These are phyloP conservation scores for Colletotrichum camelliae DNA, from an alignment of 2,329 filamentous ascomycete genomes.

Conservation along the genomic window DNA sequence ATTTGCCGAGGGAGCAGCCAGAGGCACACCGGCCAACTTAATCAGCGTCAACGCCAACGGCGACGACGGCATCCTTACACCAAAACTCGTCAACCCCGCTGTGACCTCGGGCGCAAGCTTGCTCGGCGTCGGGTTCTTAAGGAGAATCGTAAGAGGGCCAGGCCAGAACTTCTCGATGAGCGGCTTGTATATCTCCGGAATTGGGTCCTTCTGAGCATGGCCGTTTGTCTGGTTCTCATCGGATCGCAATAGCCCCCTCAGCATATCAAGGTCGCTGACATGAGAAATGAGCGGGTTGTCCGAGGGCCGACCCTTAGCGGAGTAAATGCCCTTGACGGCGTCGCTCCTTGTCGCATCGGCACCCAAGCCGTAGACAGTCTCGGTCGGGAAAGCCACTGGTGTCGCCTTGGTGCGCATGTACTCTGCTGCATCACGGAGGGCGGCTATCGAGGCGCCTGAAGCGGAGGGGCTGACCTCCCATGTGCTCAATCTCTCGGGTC, in stretches of 20 bases:
- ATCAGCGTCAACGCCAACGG: slow-evolving; percentile 89
- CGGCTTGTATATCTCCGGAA: slow-evolving; percentile 79
- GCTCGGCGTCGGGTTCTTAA: slow-evolving; percentile 75
- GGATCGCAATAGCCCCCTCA: slow-evolving; percentile 64
- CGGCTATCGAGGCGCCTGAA: slow-evolving; percentile 34
- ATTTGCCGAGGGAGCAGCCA: slow-evolving; percentile 94
- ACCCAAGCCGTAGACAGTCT: slow-evolving; percentile 97
- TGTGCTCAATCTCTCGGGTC: slow-evolving; percentile 39
- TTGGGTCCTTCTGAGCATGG: slow-evolving; percentile 36
- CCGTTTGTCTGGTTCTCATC: slow-evolving; percentile 18
- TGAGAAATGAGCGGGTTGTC: slow-evolving; percentile 98
- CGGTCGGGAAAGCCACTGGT: slow-evolving; percentile 94
- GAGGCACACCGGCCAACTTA: slow-evolving; percentile 74
- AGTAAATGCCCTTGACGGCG: slow-evolving; percentile 90
- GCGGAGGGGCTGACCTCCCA: slow-evolving; percentile 45
- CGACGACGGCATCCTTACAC: slow-evolving; percentile 86
- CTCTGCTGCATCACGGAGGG: slow-evolving; percentile 68
- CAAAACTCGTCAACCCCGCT: slow-evolving; percentile 83
- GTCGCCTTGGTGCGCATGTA: slow-evolving; percentile 69
- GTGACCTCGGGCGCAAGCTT: slow-evolving; percentile 90
- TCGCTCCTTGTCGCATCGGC: slow-evolving; percentile 88
- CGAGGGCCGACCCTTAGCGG: slow-evolving; percentile 85
- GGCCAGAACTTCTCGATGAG: slow-evolving; percentile 91
- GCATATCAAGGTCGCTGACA: slow-evolving; percentile 79
- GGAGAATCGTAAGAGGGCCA: slow-evolving; percentile 87